Evolutionary conservation across 495 filamentous ascomycete genomes (phyloP).

Genomic region (Bryoglossum gracile): DNA sequence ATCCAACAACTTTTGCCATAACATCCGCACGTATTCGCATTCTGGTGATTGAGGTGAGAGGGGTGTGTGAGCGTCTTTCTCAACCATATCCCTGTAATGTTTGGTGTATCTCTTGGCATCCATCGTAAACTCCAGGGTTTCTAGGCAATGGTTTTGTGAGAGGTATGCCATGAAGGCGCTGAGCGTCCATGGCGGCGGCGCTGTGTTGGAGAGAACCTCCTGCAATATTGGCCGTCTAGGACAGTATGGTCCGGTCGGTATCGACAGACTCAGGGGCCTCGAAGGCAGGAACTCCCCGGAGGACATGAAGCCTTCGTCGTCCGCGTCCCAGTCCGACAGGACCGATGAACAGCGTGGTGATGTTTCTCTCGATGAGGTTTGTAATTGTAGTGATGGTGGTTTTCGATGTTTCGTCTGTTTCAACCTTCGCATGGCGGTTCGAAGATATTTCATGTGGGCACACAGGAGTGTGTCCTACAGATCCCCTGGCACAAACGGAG

Average conservation of each 20-base stretch:
- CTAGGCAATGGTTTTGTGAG: constrained; percentile 94
- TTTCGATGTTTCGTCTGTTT: constrained; percentile 39
- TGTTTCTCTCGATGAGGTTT: constrained; percentile 33
- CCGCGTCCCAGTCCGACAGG: constrained; percentile 51
- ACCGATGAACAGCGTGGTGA: constrained; percentile 25
- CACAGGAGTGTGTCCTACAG: not conserved
- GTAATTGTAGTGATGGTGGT: constrained; percentile 39
- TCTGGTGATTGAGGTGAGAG: constrained; percentile 46
- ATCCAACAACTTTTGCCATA: constrained; percentile 60
- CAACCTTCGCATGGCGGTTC: constrained; percentile 41
- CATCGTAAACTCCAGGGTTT: constrained; percentile 96
- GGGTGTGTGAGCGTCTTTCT: constrained; percentile 29
- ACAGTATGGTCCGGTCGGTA: constrained; percentile 56
- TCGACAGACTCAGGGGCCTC: constrained; percentile 55
- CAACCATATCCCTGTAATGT: constrained; percentile 52
- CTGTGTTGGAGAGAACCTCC: constrained; percentile 81
- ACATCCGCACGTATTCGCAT: constrained; percentile 62
- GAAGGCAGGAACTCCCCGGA: constrained; percentile 37
- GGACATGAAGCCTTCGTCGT: constrained; percentile 48
- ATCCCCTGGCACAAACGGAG: constrained; percentile 6
- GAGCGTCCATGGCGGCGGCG: constrained; percentile 86
- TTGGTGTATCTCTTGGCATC: constrained; percentile 86
- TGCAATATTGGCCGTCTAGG: constrained; percentile 72
- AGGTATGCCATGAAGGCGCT: constrained; percentile 95
- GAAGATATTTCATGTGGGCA: constrained; percentile 26